Percentiles rank a stretch among this genome's conserved stretches.
These are phyloP conservation scores for Puccinia triticina DNA, from an alignment of 1,284 basidiomycete genomes.

Conservation along the genomic window DNA sequence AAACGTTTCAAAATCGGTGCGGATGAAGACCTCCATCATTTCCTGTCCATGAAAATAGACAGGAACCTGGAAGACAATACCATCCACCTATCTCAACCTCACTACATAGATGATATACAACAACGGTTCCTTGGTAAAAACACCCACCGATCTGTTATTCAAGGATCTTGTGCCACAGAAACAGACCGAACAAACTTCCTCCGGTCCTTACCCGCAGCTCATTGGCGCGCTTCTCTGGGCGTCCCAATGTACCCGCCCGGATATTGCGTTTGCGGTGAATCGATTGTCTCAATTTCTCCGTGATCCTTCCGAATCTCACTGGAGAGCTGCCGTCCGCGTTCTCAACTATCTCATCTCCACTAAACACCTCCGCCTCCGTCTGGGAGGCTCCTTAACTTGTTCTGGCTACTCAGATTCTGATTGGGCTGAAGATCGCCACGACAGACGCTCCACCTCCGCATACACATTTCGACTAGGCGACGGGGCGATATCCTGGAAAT, in stretches of 20 bases:
- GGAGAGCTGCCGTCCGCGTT: not conserved
- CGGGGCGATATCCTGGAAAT: not conserved
- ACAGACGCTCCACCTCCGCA: not conserved
- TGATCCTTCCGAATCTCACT: not conserved
- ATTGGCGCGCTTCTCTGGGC: not conserved
- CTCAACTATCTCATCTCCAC: not conserved
- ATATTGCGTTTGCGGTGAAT: not conserved
- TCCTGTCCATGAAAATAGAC: too few species aligned
- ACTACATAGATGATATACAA: not conserved
- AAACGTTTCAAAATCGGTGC: too few species aligned
- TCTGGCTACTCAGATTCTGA: constrained; percentile 4
- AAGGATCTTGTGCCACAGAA: not conserved
- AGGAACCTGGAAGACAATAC: not conserved
- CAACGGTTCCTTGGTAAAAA: not conserved
- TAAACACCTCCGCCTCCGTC: not conserved
- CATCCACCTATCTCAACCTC: not conserved
- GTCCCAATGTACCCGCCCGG: not conserved
- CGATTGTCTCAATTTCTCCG: not conserved
- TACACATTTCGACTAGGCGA: not conserved
- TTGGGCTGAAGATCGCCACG: not conserved
- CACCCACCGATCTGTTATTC: not conserved
- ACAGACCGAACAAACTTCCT: not conserved
- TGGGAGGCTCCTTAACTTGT: not conserved
- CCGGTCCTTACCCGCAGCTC: not conserved
- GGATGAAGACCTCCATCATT: too few species aligned